phyloP scores from a whole-genome alignment of 345 rosid species.

The Gossypium stocksii region DNA sequence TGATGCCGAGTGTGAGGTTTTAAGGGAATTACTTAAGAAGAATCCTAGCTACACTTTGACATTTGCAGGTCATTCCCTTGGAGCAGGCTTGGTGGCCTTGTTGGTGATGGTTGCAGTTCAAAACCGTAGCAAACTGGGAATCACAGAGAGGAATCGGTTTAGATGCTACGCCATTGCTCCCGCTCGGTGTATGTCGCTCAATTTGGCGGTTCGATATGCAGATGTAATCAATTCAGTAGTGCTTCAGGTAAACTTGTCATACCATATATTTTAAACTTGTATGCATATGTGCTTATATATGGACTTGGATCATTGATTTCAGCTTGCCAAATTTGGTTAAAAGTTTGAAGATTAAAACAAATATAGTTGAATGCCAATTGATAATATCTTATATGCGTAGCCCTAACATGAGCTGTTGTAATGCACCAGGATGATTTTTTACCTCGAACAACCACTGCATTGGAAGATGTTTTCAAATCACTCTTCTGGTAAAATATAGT shows the following conservation, averaged over 20 bases:
- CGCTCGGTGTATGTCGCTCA: constrained; percentile 81
- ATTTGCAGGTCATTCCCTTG: constrained; percentile 87
- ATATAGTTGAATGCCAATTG: not conserved
- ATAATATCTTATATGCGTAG: not conserved
- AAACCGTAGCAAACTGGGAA: constrained; percentile 57
- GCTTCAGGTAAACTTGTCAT: constrained; percentile 53
- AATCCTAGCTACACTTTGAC: constrained; percentile 69
- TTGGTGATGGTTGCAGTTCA: constrained; percentile 56
- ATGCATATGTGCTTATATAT: not conserved
- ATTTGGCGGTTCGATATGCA: constrained; percentile 85
- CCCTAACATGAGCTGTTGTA: constrained; percentile 21
- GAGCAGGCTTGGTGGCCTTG: constrained; percentile 77
- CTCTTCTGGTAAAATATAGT: constrained; percentile 72
- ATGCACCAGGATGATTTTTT: constrained; percentile 86
- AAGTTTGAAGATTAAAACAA: not conserved
- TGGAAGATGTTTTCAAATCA: constrained; percentile 78
- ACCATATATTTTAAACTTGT: not conserved
- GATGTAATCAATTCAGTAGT: constrained; percentile 82
- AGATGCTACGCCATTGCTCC: constrained; percentile 92
- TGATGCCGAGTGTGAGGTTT: constrained; percentile 52
- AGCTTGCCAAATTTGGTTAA: not conserved
- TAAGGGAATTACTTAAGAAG: constrained; percentile 51
- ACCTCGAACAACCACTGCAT: constrained; percentile 80
- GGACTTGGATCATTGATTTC: not conserved
- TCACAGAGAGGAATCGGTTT: constrained; percentile 67